These are phyloP conservation scores for Phytophthora palmivora DNA, from an alignment of 352 stramenopile genomes.

Conservation along the genomic window DNA sequence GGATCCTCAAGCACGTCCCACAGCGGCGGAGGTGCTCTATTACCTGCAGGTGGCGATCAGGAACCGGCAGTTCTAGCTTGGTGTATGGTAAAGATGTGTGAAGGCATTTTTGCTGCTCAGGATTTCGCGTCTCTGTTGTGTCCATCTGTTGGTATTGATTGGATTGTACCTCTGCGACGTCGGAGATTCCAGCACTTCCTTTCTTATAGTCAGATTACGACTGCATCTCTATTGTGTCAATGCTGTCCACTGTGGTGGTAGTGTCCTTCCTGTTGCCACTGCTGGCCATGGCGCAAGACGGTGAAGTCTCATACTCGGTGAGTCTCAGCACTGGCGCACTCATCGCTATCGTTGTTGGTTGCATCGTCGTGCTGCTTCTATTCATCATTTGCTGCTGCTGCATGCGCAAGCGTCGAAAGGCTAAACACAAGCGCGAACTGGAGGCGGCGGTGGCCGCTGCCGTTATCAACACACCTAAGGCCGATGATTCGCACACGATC, in stretches of 20 bases:
- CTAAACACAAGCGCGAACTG: conserved; percentile 23
- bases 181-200: conserved; percentile 13
- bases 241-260: conserved; percentile 14
- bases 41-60: conserved; percentile 25
- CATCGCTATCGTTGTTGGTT: conserved; percentile 30
- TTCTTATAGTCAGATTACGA: not conserved
- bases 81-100: too few species aligned
- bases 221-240: conserved; percentile 1
- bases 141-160: conserved; percentile 25
- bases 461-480: conserved; percentile 28
- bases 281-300: conserved; percentile 15
- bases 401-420: conserved; percentile 28
- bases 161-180: conserved; percentile 5
- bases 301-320: conserved; percentile 32
- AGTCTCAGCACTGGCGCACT: conserved; percentile 34
- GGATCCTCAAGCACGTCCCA: conserved; percentile 25
- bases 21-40: conserved; percentile 40
- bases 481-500: conserved; percentile 23
- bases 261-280: conserved; percentile 18
- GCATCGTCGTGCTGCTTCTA: conserved; percentile 26
- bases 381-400: conserved; percentile 36
- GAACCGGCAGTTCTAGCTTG: conserved; percentile 12
- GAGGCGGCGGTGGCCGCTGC: conserved; percentile 27
- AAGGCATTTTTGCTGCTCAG: too few species aligned
- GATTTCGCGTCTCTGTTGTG: conserved; percentile 22